These are phyloP conservation scores for Schizophyllum commune DNA, from an alignment of 1,284 basidiomycete genomes.

Conservation along the genomic window DNA sequence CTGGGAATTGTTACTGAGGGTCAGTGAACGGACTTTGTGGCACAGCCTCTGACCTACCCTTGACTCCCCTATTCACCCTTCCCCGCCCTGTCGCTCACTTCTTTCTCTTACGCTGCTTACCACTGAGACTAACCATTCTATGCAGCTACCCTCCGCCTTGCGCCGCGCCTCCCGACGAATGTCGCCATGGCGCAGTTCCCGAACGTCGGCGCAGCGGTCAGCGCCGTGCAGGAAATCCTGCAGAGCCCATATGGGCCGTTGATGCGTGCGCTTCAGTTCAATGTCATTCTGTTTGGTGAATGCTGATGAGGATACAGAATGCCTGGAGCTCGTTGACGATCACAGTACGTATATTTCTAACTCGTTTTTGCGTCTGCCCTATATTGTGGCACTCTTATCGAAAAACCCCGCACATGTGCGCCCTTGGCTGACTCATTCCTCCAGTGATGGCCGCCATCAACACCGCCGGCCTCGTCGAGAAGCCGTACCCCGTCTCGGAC, in stretches of 20 bases:
- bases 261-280: slow-evolving; percentile 35
- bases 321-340: slow-evolving; percentile 77
- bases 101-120: neutral
- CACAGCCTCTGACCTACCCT: neutral
- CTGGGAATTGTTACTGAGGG: slow-evolving; percentile 76
- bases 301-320: slow-evolving; percentile 40
- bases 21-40: slow-evolving; percentile 13
- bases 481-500: slow-evolving; percentile 64
- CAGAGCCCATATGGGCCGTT: slow-evolving; percentile 55
- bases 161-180: slow-evolving; percentile 68
- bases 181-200: slow-evolving; percentile 70
- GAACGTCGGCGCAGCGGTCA: slow-evolving; percentile 54
- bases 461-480: slow-evolving; percentile 45
- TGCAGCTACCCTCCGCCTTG: slow-evolving; percentile 69
- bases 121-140: neutral
- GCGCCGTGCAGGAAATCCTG: slow-evolving; percentile 73
- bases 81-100: neutral
- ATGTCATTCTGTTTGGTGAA: neutral
- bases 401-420: neutral
- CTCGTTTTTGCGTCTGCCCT: neutral
- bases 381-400: neutral
- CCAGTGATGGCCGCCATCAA: slow-evolving; percentile 78
- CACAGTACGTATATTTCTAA: slow-evolving; percentile 35
- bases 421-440: neutral
- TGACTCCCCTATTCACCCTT: neutral